Base-by-base conservation (phyloP, 257 asterid genomes). In the Eucommia ulmoides region DNA sequence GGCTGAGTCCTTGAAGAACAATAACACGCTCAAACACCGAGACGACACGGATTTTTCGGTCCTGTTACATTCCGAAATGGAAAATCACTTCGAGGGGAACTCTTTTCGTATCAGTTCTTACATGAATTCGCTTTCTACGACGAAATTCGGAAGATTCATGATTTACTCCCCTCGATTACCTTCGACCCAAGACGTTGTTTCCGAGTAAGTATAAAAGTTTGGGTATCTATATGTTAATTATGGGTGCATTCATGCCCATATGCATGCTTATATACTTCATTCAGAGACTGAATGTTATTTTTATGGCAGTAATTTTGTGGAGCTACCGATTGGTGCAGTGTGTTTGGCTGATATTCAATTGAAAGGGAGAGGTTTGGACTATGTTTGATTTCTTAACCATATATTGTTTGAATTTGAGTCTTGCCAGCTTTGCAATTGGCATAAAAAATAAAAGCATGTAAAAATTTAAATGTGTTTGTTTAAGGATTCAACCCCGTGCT, bases 271-370 rank as follows among this genome's bases (percentile, higher is more conserved):
- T 35, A 6, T 4, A 35, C 11, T 3, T 35, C 16, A 3, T 35
- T 22, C 2, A 26, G 22, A 8, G n/a, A 55, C 41, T 50, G 33
- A 22, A 3, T 45, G 29, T 22, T 41, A n/a, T 49, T 29, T 48
- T 24, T 3, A 42, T 50, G 59, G 60, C 78, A 91, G 96, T 59
- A 91, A 91, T 75, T 83, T 86, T 35, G 26, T 61, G 20, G 93
- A 76, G 65, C 61, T 91, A 55, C 95, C 96, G 22, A 33, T 77
- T 55, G 98, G 98, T 45, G 56, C 93, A n/a, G 95, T 64, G 9
- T 91, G 96, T 58, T 74, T 86, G 61, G 84, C 98, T 19, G 95
- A 91, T 58, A 69, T 79, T 66, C 98, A 91, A 74, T 53, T 70
- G 49, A 86, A 83, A 71, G 98, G 96, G 61, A 81, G 93, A 89